phyloP scores from a whole-genome alignment of 2,329 filamentous ascomycete species.

The Xylaria sp. region DNA sequence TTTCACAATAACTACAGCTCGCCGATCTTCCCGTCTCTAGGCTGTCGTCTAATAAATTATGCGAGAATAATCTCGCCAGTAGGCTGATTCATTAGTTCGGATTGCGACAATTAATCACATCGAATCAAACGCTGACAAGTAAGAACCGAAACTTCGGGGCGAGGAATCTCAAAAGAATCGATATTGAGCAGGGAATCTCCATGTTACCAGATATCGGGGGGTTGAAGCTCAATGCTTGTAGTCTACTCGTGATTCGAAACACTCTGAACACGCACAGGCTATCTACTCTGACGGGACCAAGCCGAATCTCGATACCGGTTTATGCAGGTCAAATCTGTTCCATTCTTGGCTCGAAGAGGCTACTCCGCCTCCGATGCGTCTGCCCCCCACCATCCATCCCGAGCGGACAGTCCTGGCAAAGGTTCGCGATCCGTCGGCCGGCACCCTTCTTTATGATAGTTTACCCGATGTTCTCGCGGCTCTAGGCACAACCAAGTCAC shows the following conservation, averaged over 20 bases:
- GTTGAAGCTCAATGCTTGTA: not conserved
- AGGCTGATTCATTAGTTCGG: slow-evolving; percentile 24
- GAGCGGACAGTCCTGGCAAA: slow-evolving; percentile 18
- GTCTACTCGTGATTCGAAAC: not conserved
- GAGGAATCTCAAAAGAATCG: not conserved
- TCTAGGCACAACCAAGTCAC: slow-evolving; percentile 4
- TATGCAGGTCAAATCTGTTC: not conserved
- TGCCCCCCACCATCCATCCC: slow-evolving; percentile 13
- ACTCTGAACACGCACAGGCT: not conserved
- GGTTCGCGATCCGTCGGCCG: slow-evolving; percentile 22
- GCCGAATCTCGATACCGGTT: not conserved
- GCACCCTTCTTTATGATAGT: slow-evolving; percentile 31
- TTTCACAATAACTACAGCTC: not conserved
- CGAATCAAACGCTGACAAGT: slow-evolving; percentile 22
- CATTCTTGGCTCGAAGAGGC: not conserved
- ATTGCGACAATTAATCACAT: slow-evolving; percentile 23
- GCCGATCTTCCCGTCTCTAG: not conserved
- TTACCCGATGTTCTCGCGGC: slow-evolving; percentile 36
- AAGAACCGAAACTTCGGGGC: not conserved
- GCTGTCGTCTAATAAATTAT: not conserved
- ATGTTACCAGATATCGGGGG: not conserved
- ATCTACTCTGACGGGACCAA: not conserved
- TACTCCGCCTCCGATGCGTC: not conserved
- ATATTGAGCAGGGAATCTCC: not conserved
- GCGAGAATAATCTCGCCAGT: slow-evolving; percentile 5